phyloP scores from a whole-genome alignment of 106 monocot species.

The Allium fistulosum region DNA sequence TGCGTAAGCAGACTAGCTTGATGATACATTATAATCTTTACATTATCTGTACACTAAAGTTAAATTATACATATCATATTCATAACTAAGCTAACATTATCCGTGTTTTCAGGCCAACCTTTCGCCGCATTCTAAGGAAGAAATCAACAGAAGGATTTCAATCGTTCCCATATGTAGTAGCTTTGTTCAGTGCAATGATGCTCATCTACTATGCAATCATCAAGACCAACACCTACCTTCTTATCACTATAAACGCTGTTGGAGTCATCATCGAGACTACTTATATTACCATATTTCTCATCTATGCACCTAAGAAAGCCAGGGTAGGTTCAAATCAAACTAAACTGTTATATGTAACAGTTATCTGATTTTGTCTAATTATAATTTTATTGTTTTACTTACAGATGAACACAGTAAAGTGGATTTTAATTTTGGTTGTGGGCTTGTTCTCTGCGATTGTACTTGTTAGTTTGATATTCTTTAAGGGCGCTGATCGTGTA shows the following conservation, averaged over 20 bases:
- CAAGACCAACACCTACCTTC: conserved; percentile 32
- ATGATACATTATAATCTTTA: not conserved
- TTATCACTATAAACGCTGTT: conserved; percentile 58
- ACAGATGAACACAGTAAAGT: conserved; percentile 4
- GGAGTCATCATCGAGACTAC: conserved; percentile 58
- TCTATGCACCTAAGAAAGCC: conserved; percentile 23
- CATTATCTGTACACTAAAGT: not conserved
- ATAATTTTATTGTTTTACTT: not conserved
- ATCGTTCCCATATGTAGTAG: conserved; percentile 48
- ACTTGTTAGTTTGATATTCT: conserved; percentile 1
- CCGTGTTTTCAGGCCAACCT: conserved; percentile 45
- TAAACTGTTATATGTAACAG: not conserved
- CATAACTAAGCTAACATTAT: not conserved
- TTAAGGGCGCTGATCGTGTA: not conserved
- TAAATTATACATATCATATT: not conserved
- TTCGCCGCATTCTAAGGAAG: conserved; percentile 37
- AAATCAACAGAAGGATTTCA: conserved; percentile 62
- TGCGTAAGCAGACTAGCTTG: not conserved
- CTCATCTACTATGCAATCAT: conserved; percentile 56
- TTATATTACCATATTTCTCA: conserved; percentile 49
- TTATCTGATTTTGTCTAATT: not conserved
- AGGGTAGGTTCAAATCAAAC: not conserved
- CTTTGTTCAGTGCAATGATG: conserved; percentile 63
- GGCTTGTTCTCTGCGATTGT: conserved; percentile 7
- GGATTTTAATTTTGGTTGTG: conserved; percentile 4